phyloP scores from a whole-genome alignment of 2,329 filamentous ascomycete species.

The Ilyonectria destructans region DNA sequence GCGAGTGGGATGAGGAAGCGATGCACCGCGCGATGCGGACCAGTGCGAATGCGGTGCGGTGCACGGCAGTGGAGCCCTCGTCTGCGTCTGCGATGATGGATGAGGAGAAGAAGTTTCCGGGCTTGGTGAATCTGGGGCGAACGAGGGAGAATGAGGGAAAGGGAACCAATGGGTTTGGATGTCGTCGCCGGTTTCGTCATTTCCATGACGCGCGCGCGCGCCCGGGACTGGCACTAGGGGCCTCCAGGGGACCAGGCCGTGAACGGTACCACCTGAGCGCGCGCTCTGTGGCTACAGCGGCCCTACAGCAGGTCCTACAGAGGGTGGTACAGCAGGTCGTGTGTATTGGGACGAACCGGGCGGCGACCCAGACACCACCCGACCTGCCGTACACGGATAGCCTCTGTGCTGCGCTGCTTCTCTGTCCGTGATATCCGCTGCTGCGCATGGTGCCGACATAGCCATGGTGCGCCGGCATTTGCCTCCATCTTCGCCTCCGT shows the following conservation, averaged over 20 bases:
- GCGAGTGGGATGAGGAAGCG: constrained; percentile 11
- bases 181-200: constrained; percentile 20
- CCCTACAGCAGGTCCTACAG: neutral
- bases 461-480: neutral
- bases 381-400: constrained; percentile 15
- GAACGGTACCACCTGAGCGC: constrained; percentile 13
- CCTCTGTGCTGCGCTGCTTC: constrained; percentile 1
- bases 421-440: constrained; percentile 9
- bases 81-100: constrained; percentile 8
- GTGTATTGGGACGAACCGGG: constrained; percentile 20
- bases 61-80: constrained; percentile 24
- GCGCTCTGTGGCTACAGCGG: constrained; percentile 1
- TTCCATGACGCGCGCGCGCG: constrained; percentile 34
- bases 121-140: constrained; percentile 21
- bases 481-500: neutral
- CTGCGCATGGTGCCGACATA: constrained; percentile 8
- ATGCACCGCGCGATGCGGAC: constrained; percentile 24
- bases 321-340: neutral
- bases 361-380: constrained; percentile 12
- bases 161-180: constrained; percentile 13
- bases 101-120: constrained; percentile 30
- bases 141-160: constrained; percentile 11
- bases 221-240: constrained; percentile 7
- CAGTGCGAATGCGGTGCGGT: constrained; percentile 11
- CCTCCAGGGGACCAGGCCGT: constrained; percentile 24